phyloP scores from a whole-genome alignment of 2,329 filamentous ascomycete species.

The Ilyonectria robusta region DNA sequence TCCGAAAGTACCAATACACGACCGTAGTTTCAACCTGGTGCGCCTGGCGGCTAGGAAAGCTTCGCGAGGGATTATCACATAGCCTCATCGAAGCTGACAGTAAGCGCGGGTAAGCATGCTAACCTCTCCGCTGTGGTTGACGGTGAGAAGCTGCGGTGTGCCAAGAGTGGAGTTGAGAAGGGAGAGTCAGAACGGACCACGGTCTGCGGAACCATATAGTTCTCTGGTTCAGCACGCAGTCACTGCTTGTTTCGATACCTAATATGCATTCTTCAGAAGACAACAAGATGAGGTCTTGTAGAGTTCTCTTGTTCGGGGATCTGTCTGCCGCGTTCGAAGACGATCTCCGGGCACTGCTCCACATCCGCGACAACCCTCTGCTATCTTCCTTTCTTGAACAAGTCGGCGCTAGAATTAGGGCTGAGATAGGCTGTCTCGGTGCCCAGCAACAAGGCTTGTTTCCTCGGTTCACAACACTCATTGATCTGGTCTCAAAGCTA shows the following conservation, averaged over 20 bases:
- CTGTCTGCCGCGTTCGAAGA: conserved; percentile 41
- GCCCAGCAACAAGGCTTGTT: conserved; percentile 38
- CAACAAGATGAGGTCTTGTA: conserved; percentile 27
- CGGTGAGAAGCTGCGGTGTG: background rate
- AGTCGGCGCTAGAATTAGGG: conserved; percentile 37
- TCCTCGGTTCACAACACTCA: conserved; percentile 47
- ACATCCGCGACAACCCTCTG: conserved; percentile 41
- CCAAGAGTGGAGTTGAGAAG: background rate
- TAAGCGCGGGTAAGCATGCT: background rate
- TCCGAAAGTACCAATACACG: conserved; percentile 30
- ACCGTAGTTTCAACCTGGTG: conserved; percentile 3
- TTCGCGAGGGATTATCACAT: conserved; percentile 1
- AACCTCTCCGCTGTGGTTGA: background rate
- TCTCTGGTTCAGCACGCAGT: background rate
- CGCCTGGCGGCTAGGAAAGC: conserved; percentile 5
- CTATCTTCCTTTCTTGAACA: conserved; percentile 45
- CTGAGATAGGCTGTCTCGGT: conserved; percentile 40
- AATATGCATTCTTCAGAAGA: conserved; percentile 12
- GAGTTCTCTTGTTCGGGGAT: conserved; percentile 45
- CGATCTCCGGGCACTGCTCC: conserved; percentile 39
- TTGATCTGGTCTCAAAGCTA: conserved; percentile 43
- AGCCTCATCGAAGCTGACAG: conserved; percentile 12
- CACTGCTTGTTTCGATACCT: background rate
- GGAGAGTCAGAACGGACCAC: conserved; percentile 4
- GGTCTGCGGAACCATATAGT: conserved; percentile 25